Percentiles rank a stretch among this genome's conserved stretches.
phyloP scores from a whole-genome alignment of 495 filamentous ascomycete genomes.

The Hypoxylon perforatum region DNA sequence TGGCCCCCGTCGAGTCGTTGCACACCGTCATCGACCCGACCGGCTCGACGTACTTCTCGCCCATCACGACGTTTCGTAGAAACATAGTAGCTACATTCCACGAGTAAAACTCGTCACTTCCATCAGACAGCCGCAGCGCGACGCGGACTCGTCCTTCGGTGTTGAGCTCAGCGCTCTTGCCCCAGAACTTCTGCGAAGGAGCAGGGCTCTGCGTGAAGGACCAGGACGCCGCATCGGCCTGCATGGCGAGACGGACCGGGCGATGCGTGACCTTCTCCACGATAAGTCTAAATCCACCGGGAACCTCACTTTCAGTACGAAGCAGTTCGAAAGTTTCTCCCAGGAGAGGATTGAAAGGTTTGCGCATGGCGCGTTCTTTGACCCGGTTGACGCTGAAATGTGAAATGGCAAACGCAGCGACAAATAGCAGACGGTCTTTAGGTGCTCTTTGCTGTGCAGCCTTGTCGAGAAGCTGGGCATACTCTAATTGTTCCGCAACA shows the following conservation, averaged over 20 bases:
- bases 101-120: constrained; percentile 78
- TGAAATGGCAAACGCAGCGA: constrained; percentile 91
- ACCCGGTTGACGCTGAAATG: constrained; percentile 80
- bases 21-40: constrained; percentile 85
- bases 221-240: constrained; percentile 87
- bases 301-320: constrained; percentile 76
- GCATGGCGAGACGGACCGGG: constrained; percentile 90
- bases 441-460: constrained; percentile 69
- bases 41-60: constrained; percentile 97
- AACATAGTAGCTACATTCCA: constrained; percentile 89
- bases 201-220: constrained; percentile 85
- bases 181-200: constrained; percentile 98
- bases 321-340: constrained; percentile 96
- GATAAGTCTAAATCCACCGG: constrained; percentile 84
- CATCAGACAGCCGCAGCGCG: constrained; percentile 68
- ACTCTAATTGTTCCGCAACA: constrained; percentile 88
- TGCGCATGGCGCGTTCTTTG: constrained; percentile 91
- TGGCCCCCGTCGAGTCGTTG: constrained; percentile 83
- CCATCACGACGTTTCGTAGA: constrained; percentile 94
- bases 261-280: constrained; percentile 94
- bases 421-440: constrained; percentile 78
- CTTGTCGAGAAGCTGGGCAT: constrained; percentile 82
- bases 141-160: constrained; percentile 89
- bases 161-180: constrained; percentile 91
- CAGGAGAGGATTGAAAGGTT: constrained; percentile 97